These are phyloP conservation scores for Puccinellia tenuiflora DNA, from an alignment of 176 grass and related monocot species.

Conservation along the genomic window DNA sequence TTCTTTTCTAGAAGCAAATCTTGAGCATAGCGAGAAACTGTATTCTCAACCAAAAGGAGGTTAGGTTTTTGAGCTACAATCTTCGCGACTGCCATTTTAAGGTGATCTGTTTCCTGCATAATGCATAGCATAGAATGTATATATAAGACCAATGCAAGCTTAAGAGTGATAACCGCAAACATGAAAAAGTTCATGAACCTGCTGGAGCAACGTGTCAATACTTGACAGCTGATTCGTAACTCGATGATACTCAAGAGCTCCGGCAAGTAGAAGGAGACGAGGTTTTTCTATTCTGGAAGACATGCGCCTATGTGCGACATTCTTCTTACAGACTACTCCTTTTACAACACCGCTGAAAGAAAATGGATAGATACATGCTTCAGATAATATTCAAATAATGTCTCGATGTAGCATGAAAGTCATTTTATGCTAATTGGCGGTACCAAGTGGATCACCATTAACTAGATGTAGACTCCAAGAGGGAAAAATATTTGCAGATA, in stretches of 20 bases:
- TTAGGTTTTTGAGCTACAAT: slow-evolving; percentile 87
- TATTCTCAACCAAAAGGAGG: slow-evolving; percentile 91
- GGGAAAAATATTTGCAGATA: not conserved
- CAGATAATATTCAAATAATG: slow-evolving; percentile 24
- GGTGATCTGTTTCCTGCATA: slow-evolving; percentile 92
- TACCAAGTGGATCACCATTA: slow-evolving; percentile 6
- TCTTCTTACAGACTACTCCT: slow-evolving; percentile 98
- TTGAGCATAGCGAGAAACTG: slow-evolving; percentile 81
- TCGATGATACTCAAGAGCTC: slow-evolving; percentile 94
- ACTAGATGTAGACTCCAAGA: not conserved
- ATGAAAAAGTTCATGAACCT: slow-evolving; percentile 48
- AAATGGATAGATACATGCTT: slow-evolving; percentile 19
- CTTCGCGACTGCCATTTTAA: slow-evolving; percentile 98
- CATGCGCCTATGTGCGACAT: slow-evolving; percentile 91
- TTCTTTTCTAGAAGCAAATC: slow-evolving; percentile 85
- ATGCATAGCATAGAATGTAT: slow-evolving; percentile 26
- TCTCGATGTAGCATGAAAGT: slow-evolving; percentile 25
- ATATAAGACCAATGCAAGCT: slow-evolving; percentile 13
- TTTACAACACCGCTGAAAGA: slow-evolving; percentile 77
- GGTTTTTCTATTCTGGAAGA: slow-evolving; percentile 81
- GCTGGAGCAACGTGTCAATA: slow-evolving; percentile 95
- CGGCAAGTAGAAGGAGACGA: slow-evolving; percentile 77
- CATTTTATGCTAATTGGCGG: not conserved
- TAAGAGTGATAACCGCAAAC: slow-evolving; percentile 17
- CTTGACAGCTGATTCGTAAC: slow-evolving; percentile 82